phyloP scores from a whole-genome alignment of 2,329 filamentous ascomycete genomes.

The Cladobotryum mycophilum region DNA sequence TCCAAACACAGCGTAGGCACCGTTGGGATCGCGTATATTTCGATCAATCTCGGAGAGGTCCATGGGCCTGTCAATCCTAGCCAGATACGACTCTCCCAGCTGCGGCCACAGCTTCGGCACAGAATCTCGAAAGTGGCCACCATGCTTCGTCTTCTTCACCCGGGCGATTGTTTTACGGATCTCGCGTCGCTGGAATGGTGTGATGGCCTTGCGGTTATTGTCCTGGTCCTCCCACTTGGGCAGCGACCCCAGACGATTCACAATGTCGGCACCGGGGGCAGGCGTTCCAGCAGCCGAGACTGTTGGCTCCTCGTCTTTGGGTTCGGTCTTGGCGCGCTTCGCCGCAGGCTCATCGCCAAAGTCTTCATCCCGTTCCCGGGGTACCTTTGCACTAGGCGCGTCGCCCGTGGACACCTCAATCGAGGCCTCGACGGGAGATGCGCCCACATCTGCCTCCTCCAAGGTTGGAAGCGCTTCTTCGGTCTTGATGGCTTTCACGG shows the following conservation, averaged over 20 bases:
- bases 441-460: constrained; percentile 32
- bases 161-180: constrained; percentile 62
- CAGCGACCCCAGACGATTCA: constrained; percentile 22
- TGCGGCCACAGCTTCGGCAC: constrained; percentile 70
- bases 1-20: constrained; percentile 59
- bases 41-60: constrained; percentile 78
- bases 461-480: constrained; percentile 20
- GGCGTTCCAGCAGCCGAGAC: constrained; percentile 14
- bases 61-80: constrained; percentile 69
- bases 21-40: constrained; percentile 61
- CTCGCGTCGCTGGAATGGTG: constrained; percentile 53
- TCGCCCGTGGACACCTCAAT: constrained; percentile 50
- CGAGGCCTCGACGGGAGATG: constrained; percentile 23
- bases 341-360: constrained; percentile 57
- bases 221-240: constrained; percentile 37
- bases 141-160: constrained; percentile 81
- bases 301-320: constrained; percentile 33
- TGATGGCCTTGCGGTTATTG: constrained; percentile 46
- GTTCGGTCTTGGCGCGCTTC: constrained; percentile 74
- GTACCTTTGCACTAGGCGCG: constrained; percentile 52
- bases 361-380: constrained; percentile 75
- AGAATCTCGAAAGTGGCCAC: constrained; percentile 67
- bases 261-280: constrained; percentile 11
- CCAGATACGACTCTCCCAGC: constrained; percentile 67
- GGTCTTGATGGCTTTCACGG: constrained; percentile 15